Conservation (phyloP, 129 eudicot genomes). For the Chrysanthemum seticuspe region DNA sequence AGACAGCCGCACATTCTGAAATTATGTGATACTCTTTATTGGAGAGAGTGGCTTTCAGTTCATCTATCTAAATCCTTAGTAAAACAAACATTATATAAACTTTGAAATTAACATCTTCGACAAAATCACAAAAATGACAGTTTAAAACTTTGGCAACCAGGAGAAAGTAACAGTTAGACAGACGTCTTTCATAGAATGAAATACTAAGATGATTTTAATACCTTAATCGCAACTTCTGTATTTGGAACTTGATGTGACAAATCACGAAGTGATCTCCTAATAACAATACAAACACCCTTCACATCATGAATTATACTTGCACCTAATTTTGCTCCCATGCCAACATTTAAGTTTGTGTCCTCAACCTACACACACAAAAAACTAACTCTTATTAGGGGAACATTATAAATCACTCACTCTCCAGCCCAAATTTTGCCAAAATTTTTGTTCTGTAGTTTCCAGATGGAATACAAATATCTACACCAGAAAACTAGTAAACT, state of each 20-base stretch:
- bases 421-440: not conserved
- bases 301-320: conserved; percentile 91
- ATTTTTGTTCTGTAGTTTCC: not conserved
- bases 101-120: not conserved
- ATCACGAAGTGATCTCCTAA: conserved; percentile 91
- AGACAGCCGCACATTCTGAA: conserved; percentile 81
- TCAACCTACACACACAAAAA: conserved; percentile 59
- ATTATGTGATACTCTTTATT: conserved; percentile 88
- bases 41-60: conserved; percentile 81
- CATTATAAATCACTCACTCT: conserved; percentile 13
- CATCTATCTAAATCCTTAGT: conserved; percentile 57
- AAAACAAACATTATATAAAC: conserved; percentile 11
- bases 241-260: conserved; percentile 79
- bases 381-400: conserved; percentile 2
- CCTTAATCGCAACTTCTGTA: conserved; percentile 73
- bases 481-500: not conserved
- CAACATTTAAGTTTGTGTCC: conserved; percentile 88
- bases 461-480: too few species aligned
- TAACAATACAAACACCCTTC: conserved; percentile 72
- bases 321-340: conserved; percentile 72
- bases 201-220: conserved; percentile 21
- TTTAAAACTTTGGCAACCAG: conserved; percentile 1
- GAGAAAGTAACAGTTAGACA: not conserved
- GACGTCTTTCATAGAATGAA: too few species aligned
- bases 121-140: not conserved